Percentiles rank a stretch among this genome's conserved stretches.
Conservation (phyloP, 2,329 filamentous ascomycete species). For the Penicillium expansum region DNA sequence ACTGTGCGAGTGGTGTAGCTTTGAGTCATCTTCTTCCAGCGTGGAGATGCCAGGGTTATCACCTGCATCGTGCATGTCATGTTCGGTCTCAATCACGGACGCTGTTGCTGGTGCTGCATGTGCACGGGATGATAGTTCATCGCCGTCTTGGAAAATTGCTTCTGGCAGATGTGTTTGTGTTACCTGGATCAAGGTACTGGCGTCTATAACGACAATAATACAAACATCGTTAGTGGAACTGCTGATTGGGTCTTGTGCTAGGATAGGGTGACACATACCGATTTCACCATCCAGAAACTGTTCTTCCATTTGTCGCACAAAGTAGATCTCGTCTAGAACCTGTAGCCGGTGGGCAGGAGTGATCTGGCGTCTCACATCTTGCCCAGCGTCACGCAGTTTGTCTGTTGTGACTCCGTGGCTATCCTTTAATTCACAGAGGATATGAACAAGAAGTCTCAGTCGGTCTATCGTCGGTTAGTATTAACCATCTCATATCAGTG, state of each 20-base stretch:
- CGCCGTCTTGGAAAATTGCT: conserved; percentile 10
- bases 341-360: conserved; percentile 28
- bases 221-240: not conserved
- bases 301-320: conserved; percentile 35
- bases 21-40: conserved; percentile 9
- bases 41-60: not conserved
- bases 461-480: conserved; percentile 23
- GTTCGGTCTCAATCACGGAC: not conserved
- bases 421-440: conserved; percentile 35
- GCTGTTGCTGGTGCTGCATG: conserved; percentile 7
- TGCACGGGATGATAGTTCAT: conserved; percentile 6
- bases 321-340: conserved; percentile 37
- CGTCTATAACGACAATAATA: conserved; percentile 9
- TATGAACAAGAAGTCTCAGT: conserved; percentile 33
- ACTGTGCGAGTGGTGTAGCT: not conserved
- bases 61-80: conserved; percentile 3
- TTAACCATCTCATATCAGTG: not conserved
- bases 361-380: conserved; percentile 35
- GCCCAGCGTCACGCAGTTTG: conserved; percentile 34
- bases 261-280: conserved; percentile 18
- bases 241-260: too few relatives aligned
- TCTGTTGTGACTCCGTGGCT: conserved; percentile 34
- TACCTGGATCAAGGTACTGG: conserved; percentile 20
- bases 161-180: conserved; percentile 21
- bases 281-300: conserved; percentile 30